Evolutionary conservation across 2,329 filamentous ascomycete genomes (phyloP), one percentile per base, ranked within the genome.

Genomic region (Calonectria leucothoes): DNA sequence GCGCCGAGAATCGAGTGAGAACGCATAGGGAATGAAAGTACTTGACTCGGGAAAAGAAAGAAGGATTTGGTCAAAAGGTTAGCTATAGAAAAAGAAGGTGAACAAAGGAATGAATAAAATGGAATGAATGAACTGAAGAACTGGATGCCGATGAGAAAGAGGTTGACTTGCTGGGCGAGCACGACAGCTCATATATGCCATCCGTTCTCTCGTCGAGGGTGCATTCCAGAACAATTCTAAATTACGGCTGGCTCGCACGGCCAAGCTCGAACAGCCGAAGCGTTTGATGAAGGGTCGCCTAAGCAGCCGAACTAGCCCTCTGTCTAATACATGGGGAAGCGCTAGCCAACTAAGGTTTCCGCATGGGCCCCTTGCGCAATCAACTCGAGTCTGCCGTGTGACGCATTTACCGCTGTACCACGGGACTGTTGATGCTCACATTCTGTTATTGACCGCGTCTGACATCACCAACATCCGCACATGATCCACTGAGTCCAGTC

Each of bases 1-100:
- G 78, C 61, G 12, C 74, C 49, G 2, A 74, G 69, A 39, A 75
- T 27, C 20, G 68, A 52, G 17, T 74, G 27, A 55, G 66, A 70
- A 45, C 67, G 73, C 73, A 65, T 66, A 45, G 57, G 65, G 6
- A 64, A 48, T 25, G 14, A 29, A 70, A 70, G 37, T 59, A 70
- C 20, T 25, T 25, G 69, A 71, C 57, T 37, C 20, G 25, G 64
- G 64, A 12, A 23, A 33, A n/a, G 11, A 69, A 69, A 12, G 20
- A 33, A n/a, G 11, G 15, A 55, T 33, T 11, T 4, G 29, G 51
- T 33, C 23, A 11, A 11, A 23, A 45, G 8, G 20, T 45, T 12
- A 45, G 42, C 12, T 12, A 14, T 20, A 8, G 17, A 27, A 57
- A n/a, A 23, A 25, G 33, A 23, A 61, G 27, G 25, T 15, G 29